Evolutionary conservation across 441 rosid species (phyloP), one percentile per base, ranked within the genome.

Genomic region (Omphalea diandra): DNA sequence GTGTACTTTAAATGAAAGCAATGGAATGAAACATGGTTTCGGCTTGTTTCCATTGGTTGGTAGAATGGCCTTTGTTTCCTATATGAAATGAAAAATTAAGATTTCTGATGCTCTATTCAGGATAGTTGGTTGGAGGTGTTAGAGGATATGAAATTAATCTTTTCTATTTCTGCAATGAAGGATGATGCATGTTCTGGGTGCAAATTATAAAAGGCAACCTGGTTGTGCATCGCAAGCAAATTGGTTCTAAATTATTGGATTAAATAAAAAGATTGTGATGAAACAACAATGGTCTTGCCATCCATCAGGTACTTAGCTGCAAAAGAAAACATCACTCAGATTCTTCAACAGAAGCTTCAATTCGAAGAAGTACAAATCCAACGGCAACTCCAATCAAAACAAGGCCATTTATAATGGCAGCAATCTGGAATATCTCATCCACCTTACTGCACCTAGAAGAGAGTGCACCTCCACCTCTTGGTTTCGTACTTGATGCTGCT

Each of bases 361-460:
- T 73, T 50, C 93, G 85, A 27, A 90, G 91, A 43, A 89, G 90
- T 70, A 86, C 91, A 54, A 89, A 86, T 20, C 97, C 95, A 60
- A 86, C 84, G 0, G 92, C 94, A 35, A 89, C 90, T 44, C 96
- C 94, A 65, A 91, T 64, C 55, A 86, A 85, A 63, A 78, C 79
- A 69, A 88, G 88, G 31, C 82, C 95, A 33, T 84, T 86, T 86
- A 86, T 81, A 57, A 81, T 84, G 1, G 91, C 90, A 3, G 88
- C 97, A 31, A 91, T 87, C 79, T 65, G 78, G 81, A 89, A 89
- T 26, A 88, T 90, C 85, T 88, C 93, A 1, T 54, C 90, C 0
- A 68, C 77, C 0, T 75, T 89, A 18, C 67, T 75, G 85, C 95
- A 91, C 15, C 80, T 80, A 0, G 90, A 66, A 64, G 85, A 69